Evolutionary conservation across 768 basidiomycete species (phyloP), one percentile per base, ranked within the genome.

Genomic region (Rhodotorula kratochvilovae): DNA sequence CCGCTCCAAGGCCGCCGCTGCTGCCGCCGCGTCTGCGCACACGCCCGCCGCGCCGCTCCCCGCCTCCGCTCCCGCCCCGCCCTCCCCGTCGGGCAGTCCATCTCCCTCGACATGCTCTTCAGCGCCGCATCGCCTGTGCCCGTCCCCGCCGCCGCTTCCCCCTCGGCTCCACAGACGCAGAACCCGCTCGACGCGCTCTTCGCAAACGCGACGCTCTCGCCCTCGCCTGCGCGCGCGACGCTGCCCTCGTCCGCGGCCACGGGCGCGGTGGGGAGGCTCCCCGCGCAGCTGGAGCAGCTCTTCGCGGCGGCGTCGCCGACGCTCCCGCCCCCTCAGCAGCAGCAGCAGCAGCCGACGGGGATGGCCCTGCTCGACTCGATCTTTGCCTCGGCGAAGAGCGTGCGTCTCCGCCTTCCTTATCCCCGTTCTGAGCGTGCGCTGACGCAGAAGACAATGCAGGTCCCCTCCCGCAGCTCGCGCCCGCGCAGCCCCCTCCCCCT

Each of bases 81-180:
- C 29, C 23, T 57, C 13, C 56, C 65, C 5, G 46, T 55, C 33
- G 66, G 70, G 5, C 76, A 77, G 61, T 56, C 68, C 25, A 72
- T 76, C 56, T 72, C 75, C 21, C 71, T 77, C 65, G 77, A 77
- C 69, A 39, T 63, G 62, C 67, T 77, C 55, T 77, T 77, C 66
- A 63, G 55, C 23, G 33, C 63, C 7, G 59, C 66, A 7, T 53
- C 67, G 0, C 55, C 65, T 15, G 42, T 50, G 1, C 31, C 23
- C 51, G n/a, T 33, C 8, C 2, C 19, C 19, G 39, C n/a, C 48
- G 16, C 46, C 36, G 21, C n/a, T 2, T 10, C 33, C 27, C 31
- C 21, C 58, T 13, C 35, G 0, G 6, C 63, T 2, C 25, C 35
- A 0, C 25, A 5, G 29, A 16, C 55, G 35, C 16, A 48, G 7